Evolutionary conservation across 768 basidiomycete genomes (phyloP), one percentile per base, ranked within the genome.

Genomic region (Boletus barrowsii): DNA sequence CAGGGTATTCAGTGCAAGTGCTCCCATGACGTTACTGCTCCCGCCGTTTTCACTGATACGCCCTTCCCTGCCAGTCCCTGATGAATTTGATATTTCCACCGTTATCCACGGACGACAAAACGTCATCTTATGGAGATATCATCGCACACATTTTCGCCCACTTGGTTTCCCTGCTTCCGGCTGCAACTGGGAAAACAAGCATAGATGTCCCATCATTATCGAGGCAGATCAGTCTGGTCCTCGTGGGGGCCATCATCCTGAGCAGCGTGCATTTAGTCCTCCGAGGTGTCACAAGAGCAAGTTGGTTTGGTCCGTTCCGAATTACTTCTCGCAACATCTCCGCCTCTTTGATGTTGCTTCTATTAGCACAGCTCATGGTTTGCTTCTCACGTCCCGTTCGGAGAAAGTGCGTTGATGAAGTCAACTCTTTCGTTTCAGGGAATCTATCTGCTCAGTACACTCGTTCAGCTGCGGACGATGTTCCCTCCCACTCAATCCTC

Each of bases 341-440:
- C 33, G 87, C 88, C 5, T 87, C 87, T 5, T 71, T 93, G 40
- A 86, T 93, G 80, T 68, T 93, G 24, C 79, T 93, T 30, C 69
- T 87, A 10, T 77, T 93, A 22, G 86, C 90, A 8, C 90, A 93
- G 65, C 76, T 93, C 44, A 91, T 93, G 90, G 90, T 90, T 59
- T 63, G 55, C 51, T 53, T 58, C 63, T 53, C 36, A 30, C 56
- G 41, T 59, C 51, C 40, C 39, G 32, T 56, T 46, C 22, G 37
- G 49, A 52, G 53, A 51, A 32, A 32, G 43, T 13, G 22, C 36
- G 32, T 51, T 33, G 35, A 46, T 45, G 36, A 20, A 29, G 22
- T 44, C 39, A 51, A 29, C 47, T 17, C 24, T 51, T 51, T 35
- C n/a, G 42, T 57, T 58, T 40, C 29, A 93, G 90, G 88, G 86